Conservation (phyloP, 371 early-diverging fungal species). For the Blakeslea trispora region DNA sequence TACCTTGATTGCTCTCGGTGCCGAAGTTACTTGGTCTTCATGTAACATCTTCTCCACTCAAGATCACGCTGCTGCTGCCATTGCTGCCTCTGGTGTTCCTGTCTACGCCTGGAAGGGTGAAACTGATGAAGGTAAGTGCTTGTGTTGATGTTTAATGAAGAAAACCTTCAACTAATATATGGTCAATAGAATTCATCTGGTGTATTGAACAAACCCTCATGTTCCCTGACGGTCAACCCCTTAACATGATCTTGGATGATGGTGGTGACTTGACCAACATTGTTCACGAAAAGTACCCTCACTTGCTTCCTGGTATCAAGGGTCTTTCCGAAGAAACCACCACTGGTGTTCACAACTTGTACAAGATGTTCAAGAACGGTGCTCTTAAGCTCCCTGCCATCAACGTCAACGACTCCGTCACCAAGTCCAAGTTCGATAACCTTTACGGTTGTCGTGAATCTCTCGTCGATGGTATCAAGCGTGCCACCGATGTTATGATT, state of each 20-base stretch:
- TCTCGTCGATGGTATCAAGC: slow-evolving; percentile 99
- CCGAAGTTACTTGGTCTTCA: slow-evolving; percentile 97
- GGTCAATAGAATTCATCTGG: slow-evolving; percentile 94
- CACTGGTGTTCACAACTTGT: slow-evolving; percentile 99
- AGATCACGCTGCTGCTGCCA: slow-evolving; percentile 94
- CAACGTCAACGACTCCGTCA: slow-evolving; percentile 99
- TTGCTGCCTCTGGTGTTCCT: slow-evolving; percentile 82
- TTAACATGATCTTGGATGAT: slow-evolving; percentile 99
- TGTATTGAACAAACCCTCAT: slow-evolving; percentile 97
- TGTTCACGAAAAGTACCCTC: slow-evolving; percentile 96
- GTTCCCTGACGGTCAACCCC: slow-evolving; percentile 93
- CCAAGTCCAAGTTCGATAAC: slow-evolving; percentile 99
- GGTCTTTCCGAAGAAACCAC: slow-evolving; percentile 99
- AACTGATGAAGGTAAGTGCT: slow-evolving; percentile 75
- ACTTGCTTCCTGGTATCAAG: slow-evolving; percentile 74
- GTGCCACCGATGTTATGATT: slow-evolving; percentile 99
- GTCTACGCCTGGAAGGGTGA: slow-evolving; percentile 97
- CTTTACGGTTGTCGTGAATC: slow-evolving; percentile 99
- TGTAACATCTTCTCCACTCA: slow-evolving; percentile 99
- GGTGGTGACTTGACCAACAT: slow-evolving; percentile 98
- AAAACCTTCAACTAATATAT: neutral
- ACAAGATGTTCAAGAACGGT: slow-evolving; percentile 96
- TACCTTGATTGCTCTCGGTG: slow-evolving; percentile 94
- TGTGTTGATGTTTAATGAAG: neutral
- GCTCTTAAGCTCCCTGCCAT: slow-evolving; percentile 97